Conservation (phyloP, 2,329 filamentous ascomycete species). For the Dactylellina drechsleri region DNA sequence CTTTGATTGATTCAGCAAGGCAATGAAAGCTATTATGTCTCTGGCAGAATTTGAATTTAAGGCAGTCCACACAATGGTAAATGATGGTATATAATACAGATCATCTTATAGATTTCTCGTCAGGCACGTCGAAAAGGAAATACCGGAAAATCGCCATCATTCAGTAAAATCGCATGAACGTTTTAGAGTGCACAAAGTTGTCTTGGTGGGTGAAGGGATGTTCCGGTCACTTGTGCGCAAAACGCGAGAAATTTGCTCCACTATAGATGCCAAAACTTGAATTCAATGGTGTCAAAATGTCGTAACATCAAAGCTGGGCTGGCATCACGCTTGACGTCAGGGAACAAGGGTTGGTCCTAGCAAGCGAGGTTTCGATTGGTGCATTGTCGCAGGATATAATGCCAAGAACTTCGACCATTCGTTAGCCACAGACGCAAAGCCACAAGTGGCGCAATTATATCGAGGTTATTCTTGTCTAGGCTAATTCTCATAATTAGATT, state of each 20-base stretch:
- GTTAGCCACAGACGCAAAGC: slow-evolving; percentile 35
- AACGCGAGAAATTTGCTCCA: background rate
- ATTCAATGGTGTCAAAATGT: slow-evolving; percentile 52
- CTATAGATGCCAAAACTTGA: slow-evolving; percentile 34
- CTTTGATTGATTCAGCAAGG: slow-evolving; percentile 14
- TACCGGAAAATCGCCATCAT: slow-evolving; percentile 16
- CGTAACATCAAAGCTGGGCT: slow-evolving; percentile 28
- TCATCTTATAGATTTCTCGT: slow-evolving; percentile 36
- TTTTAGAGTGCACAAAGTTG: no score
- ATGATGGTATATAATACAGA: slow-evolving; percentile 23
- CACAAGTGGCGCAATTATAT: slow-evolving; percentile 30
- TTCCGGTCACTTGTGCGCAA: slow-evolving; percentile 14
- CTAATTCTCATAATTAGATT: no score
- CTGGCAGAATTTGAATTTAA: slow-evolving; percentile 12
- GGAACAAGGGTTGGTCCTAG: slow-evolving; percentile 12
- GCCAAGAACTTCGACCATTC: background rate
- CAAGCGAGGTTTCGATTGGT: slow-evolving; percentile 22
- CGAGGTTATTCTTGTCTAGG: no score
- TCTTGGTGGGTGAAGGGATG: background rate
- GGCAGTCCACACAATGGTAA: background rate
- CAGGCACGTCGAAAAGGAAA: slow-evolving; percentile 24
- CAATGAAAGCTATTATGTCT: slow-evolving; percentile 15
- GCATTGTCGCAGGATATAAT: background rate
- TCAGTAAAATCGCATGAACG: slow-evolving; percentile 12
- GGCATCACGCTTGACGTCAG: slow-evolving; percentile 48